Evolutionary conservation across 169 alveolate species (phyloP).

Genomic region (Cryptosporidium ubiquitum): DNA sequence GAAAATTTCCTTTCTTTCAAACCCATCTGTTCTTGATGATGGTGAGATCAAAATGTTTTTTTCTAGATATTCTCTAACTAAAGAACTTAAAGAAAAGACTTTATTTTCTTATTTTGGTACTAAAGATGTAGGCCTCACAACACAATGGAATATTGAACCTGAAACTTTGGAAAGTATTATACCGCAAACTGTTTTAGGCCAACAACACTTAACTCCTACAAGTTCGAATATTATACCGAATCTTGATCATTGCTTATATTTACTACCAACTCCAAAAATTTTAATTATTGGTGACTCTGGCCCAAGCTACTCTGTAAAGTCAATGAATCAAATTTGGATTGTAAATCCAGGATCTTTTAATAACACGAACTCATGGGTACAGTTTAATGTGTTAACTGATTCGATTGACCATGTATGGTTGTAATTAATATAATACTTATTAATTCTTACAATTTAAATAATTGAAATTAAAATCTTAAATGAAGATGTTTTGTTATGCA

Average conservation of each 20-base stretch:
- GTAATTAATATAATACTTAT: background rate
- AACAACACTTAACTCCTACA: conserved; percentile 50
- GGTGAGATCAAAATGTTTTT: conserved; percentile 5
- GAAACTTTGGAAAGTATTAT: conserved; percentile 17
- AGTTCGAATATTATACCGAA: conserved; percentile 46
- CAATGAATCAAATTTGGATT: conserved; percentile 33
- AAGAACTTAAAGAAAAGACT: conserved; percentile 67
- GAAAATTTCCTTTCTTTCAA: conserved; percentile 24
- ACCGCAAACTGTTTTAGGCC: conserved; percentile 64
- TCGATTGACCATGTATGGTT: conserved; percentile 55
- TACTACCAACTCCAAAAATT: conserved; percentile 58
- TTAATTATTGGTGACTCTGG: conserved; percentile 50
- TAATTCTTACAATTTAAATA: background rate
- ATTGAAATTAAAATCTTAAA: background rate
- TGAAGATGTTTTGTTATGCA: background rate
- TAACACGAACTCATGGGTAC: conserved; percentile 62
- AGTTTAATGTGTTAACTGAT: conserved; percentile 4
- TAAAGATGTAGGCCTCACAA: conserved; percentile 13
- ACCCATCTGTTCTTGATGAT: conserved; percentile 17
- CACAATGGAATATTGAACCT: conserved; percentile 30
- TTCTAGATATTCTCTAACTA: conserved; percentile 31
- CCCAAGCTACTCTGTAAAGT: conserved; percentile 56
- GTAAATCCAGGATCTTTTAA: conserved; percentile 71
- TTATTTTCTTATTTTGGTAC: conserved; percentile 49
- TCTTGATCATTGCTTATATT: conserved; percentile 18